Conservation (phyloP, 78 protist species). For the Acrasis kona region DNA sequence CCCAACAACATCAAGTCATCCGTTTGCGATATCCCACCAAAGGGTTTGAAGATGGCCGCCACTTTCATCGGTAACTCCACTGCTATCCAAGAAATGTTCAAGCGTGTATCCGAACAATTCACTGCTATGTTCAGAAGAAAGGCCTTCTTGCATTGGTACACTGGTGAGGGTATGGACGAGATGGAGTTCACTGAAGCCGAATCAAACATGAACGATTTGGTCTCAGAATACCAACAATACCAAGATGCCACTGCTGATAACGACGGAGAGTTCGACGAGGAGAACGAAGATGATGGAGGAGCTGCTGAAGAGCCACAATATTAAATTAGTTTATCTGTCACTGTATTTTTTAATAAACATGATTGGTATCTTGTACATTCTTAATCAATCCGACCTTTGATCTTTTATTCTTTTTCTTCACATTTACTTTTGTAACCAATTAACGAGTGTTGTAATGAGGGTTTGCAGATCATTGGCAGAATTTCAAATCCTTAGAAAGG, state of each 20-base stretch:
- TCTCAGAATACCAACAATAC: constrained; percentile 68
- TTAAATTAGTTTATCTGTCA: neutral
- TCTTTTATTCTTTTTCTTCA: too few species aligned
- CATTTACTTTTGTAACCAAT: too few species aligned
- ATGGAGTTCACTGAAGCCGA: constrained; percentile 75
- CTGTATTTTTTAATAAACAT: too few species aligned
- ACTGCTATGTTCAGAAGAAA: constrained; percentile 33
- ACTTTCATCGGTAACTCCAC: constrained; percentile 38
- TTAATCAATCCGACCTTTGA: too few species aligned
- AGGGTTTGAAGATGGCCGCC: constrained; percentile 26
- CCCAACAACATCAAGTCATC: constrained; percentile 74
- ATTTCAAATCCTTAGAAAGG: neutral
- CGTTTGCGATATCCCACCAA: constrained; percentile 38
- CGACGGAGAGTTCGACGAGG: constrained; percentile 33
- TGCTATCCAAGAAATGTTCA: constrained; percentile 37
- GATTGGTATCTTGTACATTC: too few species aligned
- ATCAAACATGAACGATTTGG: constrained; percentile 59
- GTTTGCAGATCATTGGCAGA: neutral
- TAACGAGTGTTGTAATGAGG: neutral
- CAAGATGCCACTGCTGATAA: constrained; percentile 51
- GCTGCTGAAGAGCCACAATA: neutral
- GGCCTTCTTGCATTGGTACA: constrained; percentile 49
- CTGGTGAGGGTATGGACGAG: constrained; percentile 63
- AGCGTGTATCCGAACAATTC: constrained; percentile 25
- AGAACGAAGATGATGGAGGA: constrained; percentile 9